Percentiles rank a stretch among this genome's conserved stretches.
phyloP scores from a whole-genome alignment of 306 rosid genomes.

The Vachellia collinsii region DNA sequence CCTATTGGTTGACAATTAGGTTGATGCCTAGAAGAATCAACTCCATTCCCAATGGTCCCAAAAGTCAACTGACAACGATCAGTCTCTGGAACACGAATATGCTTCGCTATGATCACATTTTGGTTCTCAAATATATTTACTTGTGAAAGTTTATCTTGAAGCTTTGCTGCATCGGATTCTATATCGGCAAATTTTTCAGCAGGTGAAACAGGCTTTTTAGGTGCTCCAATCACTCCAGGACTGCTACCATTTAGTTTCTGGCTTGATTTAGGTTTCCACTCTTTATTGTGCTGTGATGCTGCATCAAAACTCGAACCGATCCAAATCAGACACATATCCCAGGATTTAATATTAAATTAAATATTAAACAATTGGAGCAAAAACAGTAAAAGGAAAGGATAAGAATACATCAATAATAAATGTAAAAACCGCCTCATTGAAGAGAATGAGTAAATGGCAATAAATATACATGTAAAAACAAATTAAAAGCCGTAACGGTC shows the following conservation, averaged over 20 bases:
- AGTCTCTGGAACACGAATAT: slow-evolving; percentile 83
- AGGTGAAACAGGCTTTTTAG: slow-evolving; percentile 62
- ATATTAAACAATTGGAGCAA: background rate
- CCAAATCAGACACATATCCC: slow-evolving; percentile 31
- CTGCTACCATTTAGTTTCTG: slow-evolving; percentile 59
- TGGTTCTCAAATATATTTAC: slow-evolving; percentile 62
- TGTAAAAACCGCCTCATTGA: background rate
- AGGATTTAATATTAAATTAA: slow-evolving; percentile 12
- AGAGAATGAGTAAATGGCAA: background rate
- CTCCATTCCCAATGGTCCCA: slow-evolving; percentile 83
- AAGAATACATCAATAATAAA: background rate
- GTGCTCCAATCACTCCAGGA: slow-evolving; percentile 90
- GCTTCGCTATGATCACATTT: slow-evolving; percentile 90
- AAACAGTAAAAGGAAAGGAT: background rate
- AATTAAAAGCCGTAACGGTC: background rate
- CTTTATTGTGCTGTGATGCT: slow-evolving; percentile 86
- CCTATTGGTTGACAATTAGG: slow-evolving; percentile 51
- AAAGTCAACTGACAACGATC: slow-evolving; percentile 84
- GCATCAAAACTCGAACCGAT: slow-evolving; percentile 48
- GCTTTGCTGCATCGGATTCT: slow-evolving; percentile 57
- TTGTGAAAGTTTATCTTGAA: slow-evolving; percentile 66
- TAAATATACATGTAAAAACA: background rate
- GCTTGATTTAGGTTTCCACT: slow-evolving; percentile 97
- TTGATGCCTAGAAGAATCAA: slow-evolving; percentile 55
- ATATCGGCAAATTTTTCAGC: slow-evolving; percentile 54